A percentile compares a stretch with the other conserved stretches of the same genome.
Conservation (phyloP, 2,329 filamentous ascomycete species). For the Xenoacremonium recifei region DNA sequence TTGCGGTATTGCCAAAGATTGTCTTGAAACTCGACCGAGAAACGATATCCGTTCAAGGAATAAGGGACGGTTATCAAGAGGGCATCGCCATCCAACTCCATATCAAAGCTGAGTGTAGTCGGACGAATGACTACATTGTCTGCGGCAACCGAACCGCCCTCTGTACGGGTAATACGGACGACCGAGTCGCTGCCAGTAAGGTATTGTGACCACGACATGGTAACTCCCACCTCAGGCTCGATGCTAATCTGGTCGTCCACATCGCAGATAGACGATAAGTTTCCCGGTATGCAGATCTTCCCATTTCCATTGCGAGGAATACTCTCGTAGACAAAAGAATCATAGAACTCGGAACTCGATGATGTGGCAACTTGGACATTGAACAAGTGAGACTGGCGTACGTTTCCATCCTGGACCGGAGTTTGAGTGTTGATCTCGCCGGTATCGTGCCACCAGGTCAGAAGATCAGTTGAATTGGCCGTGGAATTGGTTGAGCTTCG, state of each 20-base stretch:
- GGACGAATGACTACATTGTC: conserved; percentile 29
- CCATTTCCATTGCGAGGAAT: conserved; percentile 36
- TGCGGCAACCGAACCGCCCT: conserved; percentile 12
- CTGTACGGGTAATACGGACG: conserved; percentile 20
- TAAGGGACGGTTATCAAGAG: conserved; percentile 28
- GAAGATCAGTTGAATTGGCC: conserved; percentile 3
- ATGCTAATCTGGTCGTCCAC: conserved; percentile 30
- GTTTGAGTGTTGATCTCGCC: conserved; percentile 14
- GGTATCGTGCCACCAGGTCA: conserved; percentile 18
- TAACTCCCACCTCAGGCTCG: conserved; percentile 28
- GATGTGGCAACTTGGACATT: conserved; percentile 10
- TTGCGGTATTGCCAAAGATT: conserved; percentile 28
- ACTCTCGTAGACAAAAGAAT: conserved; percentile 35
- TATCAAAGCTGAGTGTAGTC: conserved; percentile 19
- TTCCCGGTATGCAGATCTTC: conserved; percentile 24
- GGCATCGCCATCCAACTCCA: conserved; percentile 15
- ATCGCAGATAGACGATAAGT: conserved; percentile 9
- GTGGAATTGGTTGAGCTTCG: neutral
- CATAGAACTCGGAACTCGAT: conserved; percentile 9
- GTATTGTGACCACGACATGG: conserved; percentile 37
- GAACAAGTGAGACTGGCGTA: conserved; percentile 18
- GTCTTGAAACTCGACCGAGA: conserved; percentile 32
- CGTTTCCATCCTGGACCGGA: conserved; percentile 11
- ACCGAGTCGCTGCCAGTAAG: conserved; percentile 21
- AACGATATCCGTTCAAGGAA: conserved; percentile 21